Evolutionary conservation across 306 rosid species (phyloP).

Genomic region (Mimosa bimucronata): DNA sequence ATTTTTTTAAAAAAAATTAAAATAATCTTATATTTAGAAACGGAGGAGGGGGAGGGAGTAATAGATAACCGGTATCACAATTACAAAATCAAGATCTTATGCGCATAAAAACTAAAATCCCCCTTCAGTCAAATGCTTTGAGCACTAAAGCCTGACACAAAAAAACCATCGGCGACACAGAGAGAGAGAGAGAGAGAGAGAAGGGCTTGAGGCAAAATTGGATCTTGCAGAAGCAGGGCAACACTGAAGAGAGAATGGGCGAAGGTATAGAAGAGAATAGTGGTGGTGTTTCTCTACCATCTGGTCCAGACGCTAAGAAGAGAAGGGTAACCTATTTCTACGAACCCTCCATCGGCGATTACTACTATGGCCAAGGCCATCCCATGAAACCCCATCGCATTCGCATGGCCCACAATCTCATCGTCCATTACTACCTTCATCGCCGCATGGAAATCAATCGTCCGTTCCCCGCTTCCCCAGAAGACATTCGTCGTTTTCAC

Average conservation of each 20-base stretch:
- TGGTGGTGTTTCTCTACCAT: conserved; percentile 65
- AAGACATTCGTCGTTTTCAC: conserved; percentile 66
- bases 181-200: background rate
- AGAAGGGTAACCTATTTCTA: conserved; percentile 78
- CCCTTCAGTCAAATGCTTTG: no score
- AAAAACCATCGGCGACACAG: no score
- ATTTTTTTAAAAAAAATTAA: no score
- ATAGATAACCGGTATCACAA: no score
- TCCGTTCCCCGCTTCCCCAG: conserved; percentile 65
- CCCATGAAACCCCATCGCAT: conserved; percentile 89
- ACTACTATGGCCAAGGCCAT: conserved; percentile 84
- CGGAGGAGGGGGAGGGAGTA: no score
- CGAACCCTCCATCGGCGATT: conserved; percentile 77
- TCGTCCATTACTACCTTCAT: conserved; percentile 74
- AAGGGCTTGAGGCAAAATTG: conserved; percentile 7
- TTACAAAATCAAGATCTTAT: no score
- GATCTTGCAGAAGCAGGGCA: conserved; percentile 10
- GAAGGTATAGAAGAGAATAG: conserved; percentile 28
- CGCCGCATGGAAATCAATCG: conserved; percentile 87
- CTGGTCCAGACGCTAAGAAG: conserved; percentile 63
- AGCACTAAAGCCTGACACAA: no score
- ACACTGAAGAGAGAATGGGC: conserved; percentile 36
- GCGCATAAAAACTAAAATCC: no score
- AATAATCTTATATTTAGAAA: no score
- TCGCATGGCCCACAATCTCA: conserved; percentile 81